Conservation (phyloP, 192 early-diverging fungal species). For the Umbelopsis sp. region DNA sequence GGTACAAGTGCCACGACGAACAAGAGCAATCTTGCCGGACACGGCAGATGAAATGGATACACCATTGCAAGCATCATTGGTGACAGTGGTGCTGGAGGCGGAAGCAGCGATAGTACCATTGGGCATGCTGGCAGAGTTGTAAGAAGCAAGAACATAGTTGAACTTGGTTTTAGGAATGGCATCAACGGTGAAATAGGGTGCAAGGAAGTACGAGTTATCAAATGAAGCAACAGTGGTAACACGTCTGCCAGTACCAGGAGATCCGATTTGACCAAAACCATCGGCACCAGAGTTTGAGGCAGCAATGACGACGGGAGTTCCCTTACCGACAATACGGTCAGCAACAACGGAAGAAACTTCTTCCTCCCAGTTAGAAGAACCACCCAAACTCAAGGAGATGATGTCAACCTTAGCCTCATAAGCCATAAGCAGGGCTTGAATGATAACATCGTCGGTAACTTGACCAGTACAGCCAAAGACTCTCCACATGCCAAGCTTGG, state of each 20-base stretch:
- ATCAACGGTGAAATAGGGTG: conserved; percentile 35
- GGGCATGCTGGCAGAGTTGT: conserved; percentile 18
- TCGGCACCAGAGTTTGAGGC: conserved; percentile 68
- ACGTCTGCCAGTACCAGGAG: conserved; percentile 58
- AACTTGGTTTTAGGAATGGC: neutral
- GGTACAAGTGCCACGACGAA: conserved; percentile 71
- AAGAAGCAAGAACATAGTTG: neutral
- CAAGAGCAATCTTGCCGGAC: conserved; percentile 55
- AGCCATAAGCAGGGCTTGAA: conserved; percentile 76
- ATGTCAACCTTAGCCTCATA: conserved; percentile 67
- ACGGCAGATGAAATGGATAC: conserved; percentile 41
- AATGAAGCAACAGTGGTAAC: conserved; percentile 62
- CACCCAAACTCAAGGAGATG: conserved; percentile 86
- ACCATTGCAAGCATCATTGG: conserved; percentile 58
- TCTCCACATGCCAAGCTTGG: conserved; percentile 78
- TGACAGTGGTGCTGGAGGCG: conserved; percentile 39
- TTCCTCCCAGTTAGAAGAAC: conserved; percentile 61
- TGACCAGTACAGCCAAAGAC: conserved; percentile 80
- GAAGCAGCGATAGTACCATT: conserved; percentile 48
- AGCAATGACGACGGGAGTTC: conserved; percentile 55
- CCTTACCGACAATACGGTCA: conserved; percentile 44
- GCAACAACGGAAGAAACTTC: conserved; percentile 62
- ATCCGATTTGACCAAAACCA: conserved; percentile 61
- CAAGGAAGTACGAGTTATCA: conserved; percentile 46
- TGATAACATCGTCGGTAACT: conserved; percentile 71